These are phyloP conservation scores for Fusarium subglutinans DNA, from an alignment of 2,329 filamentous ascomycete species.

Conservation along the genomic window DNA sequence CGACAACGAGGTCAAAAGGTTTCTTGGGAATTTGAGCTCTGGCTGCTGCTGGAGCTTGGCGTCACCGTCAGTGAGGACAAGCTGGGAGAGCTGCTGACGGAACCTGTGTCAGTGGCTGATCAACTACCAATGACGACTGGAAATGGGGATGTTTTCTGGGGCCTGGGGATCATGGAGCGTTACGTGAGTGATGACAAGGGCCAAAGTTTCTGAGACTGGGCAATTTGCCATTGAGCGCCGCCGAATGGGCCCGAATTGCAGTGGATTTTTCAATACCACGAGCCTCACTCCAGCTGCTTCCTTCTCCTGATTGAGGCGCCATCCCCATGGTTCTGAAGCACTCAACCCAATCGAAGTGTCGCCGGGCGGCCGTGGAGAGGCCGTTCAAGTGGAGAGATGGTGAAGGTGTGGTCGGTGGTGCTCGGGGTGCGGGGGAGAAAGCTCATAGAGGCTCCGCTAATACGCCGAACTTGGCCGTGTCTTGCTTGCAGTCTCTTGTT, in stretches of 20 bases:
- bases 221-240: conserved; percentile 17
- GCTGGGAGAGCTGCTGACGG: conserved; percentile 59
- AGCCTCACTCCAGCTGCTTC: conserved; percentile 22
- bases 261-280: conserved; percentile 25
- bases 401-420: conserved; percentile 31
- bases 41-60: conserved; percentile 52
- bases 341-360: conserved; percentile 28
- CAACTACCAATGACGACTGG: conserved; percentile 35
- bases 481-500: conserved; percentile 25
- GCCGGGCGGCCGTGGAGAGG: conserved; percentile 35
- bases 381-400: conserved; percentile 34
- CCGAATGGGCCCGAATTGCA: conserved; percentile 27
- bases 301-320: conserved; percentile 27
- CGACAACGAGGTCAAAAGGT: conserved; percentile 43
- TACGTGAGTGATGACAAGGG: conserved; percentile 20
- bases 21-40: conserved; percentile 38
- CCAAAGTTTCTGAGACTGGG: conserved; percentile 5
- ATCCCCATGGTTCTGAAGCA: conserved; percentile 26
- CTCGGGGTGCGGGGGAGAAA: conserved; percentile 41
- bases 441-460: conserved; percentile 40
- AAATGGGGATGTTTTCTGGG: conserved; percentile 16
- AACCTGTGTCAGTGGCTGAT: conserved; percentile 45
- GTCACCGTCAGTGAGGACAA: conserved; percentile 58
- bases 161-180: conserved; percentile 30
- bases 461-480: conserved; percentile 40